These are phyloP conservation scores for Piloderma croceum DNA, from an alignment of 768 basidiomycete genomes.

Conservation along the genomic window DNA sequence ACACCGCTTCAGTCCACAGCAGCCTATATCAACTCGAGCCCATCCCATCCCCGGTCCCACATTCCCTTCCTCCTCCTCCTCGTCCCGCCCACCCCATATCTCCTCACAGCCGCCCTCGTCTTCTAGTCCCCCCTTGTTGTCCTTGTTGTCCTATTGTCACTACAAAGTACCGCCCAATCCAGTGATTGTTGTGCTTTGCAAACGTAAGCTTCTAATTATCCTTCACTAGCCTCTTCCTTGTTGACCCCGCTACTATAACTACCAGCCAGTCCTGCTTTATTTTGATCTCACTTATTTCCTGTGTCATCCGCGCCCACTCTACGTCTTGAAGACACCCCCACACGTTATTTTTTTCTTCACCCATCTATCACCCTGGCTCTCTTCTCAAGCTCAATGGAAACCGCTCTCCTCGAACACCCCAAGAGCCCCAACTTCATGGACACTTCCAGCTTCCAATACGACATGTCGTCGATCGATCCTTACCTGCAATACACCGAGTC, in stretches of 20 bases:
- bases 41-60: slow-evolving; percentile 20
- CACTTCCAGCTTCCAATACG: slow-evolving; percentile 40
- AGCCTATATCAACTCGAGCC: slow-evolving; percentile 18
- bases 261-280: slow-evolving; percentile 22
- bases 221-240: slow-evolving; percentile 18
- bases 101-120: slow-evolving; percentile 37
- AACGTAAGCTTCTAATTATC: slow-evolving; percentile 23
- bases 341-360: slow-evolving; percentile 6
- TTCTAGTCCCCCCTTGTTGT: slow-evolving; percentile 23
- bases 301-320: slow-evolving; percentile 36
- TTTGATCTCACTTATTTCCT: slow-evolving; percentile 30
- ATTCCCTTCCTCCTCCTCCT: slow-evolving; percentile 17
- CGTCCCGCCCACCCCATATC: slow-evolving; percentile 23
- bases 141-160: slow-evolving; percentile 27
- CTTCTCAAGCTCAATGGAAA: slow-evolving; percentile 34
- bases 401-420: slow-evolving; percentile 45
- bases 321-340: slow-evolving; percentile 41
- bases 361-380: slow-evolving; percentile 7
- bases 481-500: slow-evolving; percentile 58
- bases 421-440: slow-evolving; percentile 49
- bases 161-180: slow-evolving; percentile 20
- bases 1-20: slow-evolving; percentile 1
- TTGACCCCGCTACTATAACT: slow-evolving; percentile 23
- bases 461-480: slow-evolving; percentile 29
- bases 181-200: slow-evolving; percentile 24